Conservation (phyloP, 331 rosid species). For the Spiraea crenata region DNA sequence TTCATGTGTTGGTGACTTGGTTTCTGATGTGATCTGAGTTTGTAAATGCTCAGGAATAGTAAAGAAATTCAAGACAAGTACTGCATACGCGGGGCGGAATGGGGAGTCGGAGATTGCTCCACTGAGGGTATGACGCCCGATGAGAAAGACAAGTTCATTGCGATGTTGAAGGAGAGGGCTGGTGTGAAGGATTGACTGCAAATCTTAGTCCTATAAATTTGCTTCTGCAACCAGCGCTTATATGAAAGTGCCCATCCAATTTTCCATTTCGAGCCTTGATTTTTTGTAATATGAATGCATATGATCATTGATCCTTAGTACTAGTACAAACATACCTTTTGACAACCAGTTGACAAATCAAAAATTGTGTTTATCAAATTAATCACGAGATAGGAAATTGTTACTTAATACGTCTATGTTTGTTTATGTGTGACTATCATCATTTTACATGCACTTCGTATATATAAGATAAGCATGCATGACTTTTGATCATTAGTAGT, state of each 20-base stretch:
- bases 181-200: conserved; percentile 27
- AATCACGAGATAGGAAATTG: too few relatives aligned
- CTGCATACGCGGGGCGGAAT: conserved; percentile 88
- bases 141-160: conserved; percentile 70
- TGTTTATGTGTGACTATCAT: too few relatives aligned
- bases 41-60: conserved; percentile 53
- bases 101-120: conserved; percentile 98
- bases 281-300: neutral
- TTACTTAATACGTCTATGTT: too few relatives aligned
- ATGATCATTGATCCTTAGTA: neutral
- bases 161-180: conserved; percentile 67
- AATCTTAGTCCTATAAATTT: neutral
- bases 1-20: neutral
- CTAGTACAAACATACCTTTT: too few relatives aligned
- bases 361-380: too few relatives aligned
- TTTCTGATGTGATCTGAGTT: neutral
- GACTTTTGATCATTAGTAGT: too few relatives aligned
- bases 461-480: too few relatives aligned
- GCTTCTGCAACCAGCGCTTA: neutral
- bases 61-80: conserved; percentile 66
- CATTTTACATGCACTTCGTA: too few relatives aligned
- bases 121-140: conserved; percentile 70
- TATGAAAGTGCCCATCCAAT: too few relatives aligned
- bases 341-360: too few relatives aligned
- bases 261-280: neutral